phyloP scores from a whole-genome alignment of 306 rosid genomes.

The Aeschynomene evenia region DNA sequence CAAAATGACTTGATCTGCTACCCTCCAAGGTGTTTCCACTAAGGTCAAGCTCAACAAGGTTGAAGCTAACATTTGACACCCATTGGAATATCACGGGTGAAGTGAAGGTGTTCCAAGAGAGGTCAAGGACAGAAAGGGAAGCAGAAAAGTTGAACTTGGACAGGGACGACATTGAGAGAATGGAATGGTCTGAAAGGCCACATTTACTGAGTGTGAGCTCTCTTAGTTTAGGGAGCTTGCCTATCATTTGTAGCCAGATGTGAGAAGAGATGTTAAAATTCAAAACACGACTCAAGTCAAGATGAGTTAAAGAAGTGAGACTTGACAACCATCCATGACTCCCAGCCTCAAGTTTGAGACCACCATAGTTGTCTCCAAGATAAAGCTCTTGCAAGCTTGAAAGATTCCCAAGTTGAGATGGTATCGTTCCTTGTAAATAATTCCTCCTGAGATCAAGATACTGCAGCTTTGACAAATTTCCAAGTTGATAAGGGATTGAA shows the following conservation, averaged over 20 bases:
- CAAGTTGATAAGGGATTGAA: slow-evolving; percentile 13
- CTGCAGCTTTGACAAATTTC: slow-evolving; percentile 15
- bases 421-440: neutral
- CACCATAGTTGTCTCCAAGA: neutral
- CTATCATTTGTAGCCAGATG: neutral
- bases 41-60: neutral
- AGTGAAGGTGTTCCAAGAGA: neutral
- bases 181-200: neutral
- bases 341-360: neutral
- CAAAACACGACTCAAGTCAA: neutral
- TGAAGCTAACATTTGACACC: neutral
- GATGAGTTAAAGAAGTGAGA: neutral
- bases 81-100: neutral
- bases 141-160: neutral
- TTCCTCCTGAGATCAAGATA: slow-evolving; percentile 23
- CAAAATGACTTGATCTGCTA: neutral
- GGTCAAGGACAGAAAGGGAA: neutral
- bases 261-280: neutral
- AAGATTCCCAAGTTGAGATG: neutral
- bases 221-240: neutral
- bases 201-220: neutral
- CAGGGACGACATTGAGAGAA: too few species aligned
- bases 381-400: neutral
- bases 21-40: neutral
- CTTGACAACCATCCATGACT: neutral